Conservation (phyloP, 2,329 filamentous ascomycete species). For the Lachnellula occidentalis region DNA sequence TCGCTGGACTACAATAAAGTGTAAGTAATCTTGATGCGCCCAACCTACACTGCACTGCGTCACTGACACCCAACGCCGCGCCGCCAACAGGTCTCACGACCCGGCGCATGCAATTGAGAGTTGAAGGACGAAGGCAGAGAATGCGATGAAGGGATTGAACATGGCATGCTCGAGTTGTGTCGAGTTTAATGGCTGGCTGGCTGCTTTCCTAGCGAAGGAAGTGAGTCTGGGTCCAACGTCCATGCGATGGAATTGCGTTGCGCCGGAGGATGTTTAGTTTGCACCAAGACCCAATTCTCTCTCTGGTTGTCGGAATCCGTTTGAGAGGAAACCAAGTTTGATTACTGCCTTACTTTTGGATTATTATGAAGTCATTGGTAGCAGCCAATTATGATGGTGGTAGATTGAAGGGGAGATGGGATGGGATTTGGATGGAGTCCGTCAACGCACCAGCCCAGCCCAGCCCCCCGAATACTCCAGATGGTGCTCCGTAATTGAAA, state of each 20-base stretch:
- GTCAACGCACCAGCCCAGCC: background rate
- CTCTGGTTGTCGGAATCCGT: background rate
- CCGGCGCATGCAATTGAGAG: constrained; percentile 1
- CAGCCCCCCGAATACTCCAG: background rate
- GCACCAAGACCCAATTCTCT: background rate
- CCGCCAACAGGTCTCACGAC: background rate
- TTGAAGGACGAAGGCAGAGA: constrained; percentile 4
- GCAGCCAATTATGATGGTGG: background rate
- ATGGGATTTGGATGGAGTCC: background rate
- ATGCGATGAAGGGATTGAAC: constrained; percentile 9
- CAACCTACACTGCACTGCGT: background rate
- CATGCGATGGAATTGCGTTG: background rate
- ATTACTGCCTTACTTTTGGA: background rate
- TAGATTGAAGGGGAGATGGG: background rate
- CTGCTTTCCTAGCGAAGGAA: background rate
- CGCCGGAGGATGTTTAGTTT: too few species aligned
- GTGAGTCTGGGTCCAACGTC: background rate
- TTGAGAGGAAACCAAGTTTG: background rate
- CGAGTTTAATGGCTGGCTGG: constrained; percentile 8
- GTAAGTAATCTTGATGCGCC: background rate
- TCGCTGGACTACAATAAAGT: background rate
- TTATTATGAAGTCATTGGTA: background rate
- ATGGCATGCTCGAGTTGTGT: constrained; percentile 19
- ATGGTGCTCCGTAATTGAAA: too few species aligned
- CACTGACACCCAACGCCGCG: background rate